Evolutionary conservation across 176 grass and related monocot genomes (phyloP).

Genomic region (Carex parvula): DNA sequence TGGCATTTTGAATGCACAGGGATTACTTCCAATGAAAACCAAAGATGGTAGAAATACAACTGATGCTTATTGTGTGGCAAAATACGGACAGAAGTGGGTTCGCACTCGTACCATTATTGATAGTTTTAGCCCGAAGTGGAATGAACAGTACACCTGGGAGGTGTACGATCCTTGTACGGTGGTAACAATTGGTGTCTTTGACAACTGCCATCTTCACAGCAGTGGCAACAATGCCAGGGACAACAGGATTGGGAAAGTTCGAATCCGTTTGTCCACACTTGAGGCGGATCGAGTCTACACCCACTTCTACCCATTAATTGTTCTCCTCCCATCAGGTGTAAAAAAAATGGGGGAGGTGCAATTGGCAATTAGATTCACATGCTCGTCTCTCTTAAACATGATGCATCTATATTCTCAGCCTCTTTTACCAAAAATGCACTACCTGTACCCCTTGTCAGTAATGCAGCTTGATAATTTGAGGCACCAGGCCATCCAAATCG

Average conservation of each 20-base stretch:
- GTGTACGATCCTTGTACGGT: constrained; percentile 68
- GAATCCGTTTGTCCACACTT: constrained; percentile 58
- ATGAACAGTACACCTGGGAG: constrained; percentile 75
- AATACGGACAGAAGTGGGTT: constrained; percentile 70
- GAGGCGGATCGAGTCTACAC: constrained; percentile 53
- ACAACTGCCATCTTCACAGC: constrained; percentile 56
- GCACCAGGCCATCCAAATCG: constrained; percentile 56
- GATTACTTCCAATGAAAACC: constrained; percentile 55
- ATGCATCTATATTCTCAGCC: constrained; percentile 55
- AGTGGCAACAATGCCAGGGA: constrained; percentile 38
- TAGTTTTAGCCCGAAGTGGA: constrained; percentile 54
- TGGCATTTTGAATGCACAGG: constrained; percentile 52
- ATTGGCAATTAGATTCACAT: constrained; percentile 56
- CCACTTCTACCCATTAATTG: constrained; percentile 45
- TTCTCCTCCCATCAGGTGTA: constrained; percentile 49
- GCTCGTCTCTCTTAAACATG: constrained; percentile 52
- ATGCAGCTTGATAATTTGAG: constrained; percentile 54
- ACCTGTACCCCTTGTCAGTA: constrained; percentile 52
- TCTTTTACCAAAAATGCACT: constrained; percentile 67
- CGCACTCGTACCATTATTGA: constrained; percentile 55
- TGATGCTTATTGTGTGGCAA: constrained; percentile 65
- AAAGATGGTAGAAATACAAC: constrained; percentile 54
- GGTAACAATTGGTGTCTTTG: constrained; percentile 54
- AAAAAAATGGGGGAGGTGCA: constrained; percentile 79
- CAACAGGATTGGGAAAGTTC: constrained; percentile 60